A percentile compares a stretch with the other conserved stretches of the same genome.
phyloP scores from a whole-genome alignment of 2,329 filamentous ascomycete species.

The Fusarium nanum region DNA sequence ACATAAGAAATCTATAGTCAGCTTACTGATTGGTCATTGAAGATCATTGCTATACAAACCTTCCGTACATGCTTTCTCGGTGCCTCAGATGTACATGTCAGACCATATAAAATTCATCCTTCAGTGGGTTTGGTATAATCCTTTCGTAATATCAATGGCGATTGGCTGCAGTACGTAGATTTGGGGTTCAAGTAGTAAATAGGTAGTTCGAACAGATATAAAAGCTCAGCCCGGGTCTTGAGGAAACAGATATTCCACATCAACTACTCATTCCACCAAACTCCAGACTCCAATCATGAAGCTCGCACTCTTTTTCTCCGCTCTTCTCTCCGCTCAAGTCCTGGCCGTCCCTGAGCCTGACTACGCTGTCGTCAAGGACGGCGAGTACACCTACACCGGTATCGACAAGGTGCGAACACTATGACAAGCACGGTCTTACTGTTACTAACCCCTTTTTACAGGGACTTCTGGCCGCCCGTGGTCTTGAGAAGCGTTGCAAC shows the following conservation, averaged over 20 bases:
- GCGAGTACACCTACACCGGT: slow-evolving; percentile 5
- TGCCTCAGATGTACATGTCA: not conserved
- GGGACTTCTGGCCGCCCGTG: slow-evolving; percentile 12
- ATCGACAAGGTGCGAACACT: slow-evolving; percentile 9
- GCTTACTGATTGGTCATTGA: not conserved
- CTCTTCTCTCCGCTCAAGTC: slow-evolving; percentile 9
- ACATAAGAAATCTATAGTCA: not conserved
- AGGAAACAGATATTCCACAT: not conserved
- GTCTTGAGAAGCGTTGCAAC: slow-evolving; percentile 7
- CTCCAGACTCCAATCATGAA: slow-evolving; percentile 2
- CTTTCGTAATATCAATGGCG: not conserved
- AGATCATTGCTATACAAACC: not conserved
- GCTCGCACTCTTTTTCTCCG: not conserved
- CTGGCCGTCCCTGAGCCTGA: slow-evolving; percentile 5
- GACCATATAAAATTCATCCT: not conserved
- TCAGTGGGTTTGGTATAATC: not conserved
- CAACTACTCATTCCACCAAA: not conserved
- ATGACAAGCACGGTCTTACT: not conserved
- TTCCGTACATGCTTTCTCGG: not conserved
- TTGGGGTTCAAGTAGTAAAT: not conserved
- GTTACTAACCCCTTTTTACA: fast-evolving
- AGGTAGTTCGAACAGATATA: not conserved
- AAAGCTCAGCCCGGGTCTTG: fast-evolving
- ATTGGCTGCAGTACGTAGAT: not conserved
- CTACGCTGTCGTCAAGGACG: slow-evolving; percentile 4